Evolutionary conservation across 2,329 filamentous ascomycete genomes (phyloP).

Genomic region (Bimuria novae-zelandiae): DNA sequence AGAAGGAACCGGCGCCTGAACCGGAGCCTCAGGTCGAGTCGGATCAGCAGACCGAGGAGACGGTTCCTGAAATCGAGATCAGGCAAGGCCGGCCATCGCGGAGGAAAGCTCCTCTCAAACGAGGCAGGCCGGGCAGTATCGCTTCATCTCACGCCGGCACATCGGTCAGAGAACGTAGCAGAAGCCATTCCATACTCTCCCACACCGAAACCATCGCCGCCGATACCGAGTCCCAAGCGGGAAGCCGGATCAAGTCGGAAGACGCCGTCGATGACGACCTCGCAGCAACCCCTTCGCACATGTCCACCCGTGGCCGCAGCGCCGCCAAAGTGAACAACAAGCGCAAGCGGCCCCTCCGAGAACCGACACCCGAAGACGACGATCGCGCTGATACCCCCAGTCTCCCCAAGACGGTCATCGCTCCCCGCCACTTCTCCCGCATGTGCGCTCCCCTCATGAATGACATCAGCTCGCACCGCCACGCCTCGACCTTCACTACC

Average conservation of each 20-base stretch:
- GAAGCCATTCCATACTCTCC: slow-evolving; percentile 55
- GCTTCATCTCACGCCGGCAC: slow-evolving; percentile 54
- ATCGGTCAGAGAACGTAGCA: slow-evolving; percentile 50
- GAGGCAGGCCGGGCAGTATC: slow-evolving; percentile 47
- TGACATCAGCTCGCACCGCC: slow-evolving; percentile 57
- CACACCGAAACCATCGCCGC: slow-evolving; percentile 48
- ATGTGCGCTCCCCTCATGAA: slow-evolving; percentile 56
- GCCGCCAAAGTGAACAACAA: slow-evolving; percentile 39
- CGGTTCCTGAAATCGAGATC: slow-evolving; percentile 29
- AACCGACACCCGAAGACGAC: slow-evolving; percentile 40
- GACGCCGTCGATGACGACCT: slow-evolving; percentile 47
- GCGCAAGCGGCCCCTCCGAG: slow-evolving; percentile 48
- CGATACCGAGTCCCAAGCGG: slow-evolving; percentile 47
- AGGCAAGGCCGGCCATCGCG: slow-evolving; percentile 36
- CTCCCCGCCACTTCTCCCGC: slow-evolving; percentile 55
- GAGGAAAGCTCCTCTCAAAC: slow-evolving; percentile 35
- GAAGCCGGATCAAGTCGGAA: slow-evolving; percentile 53
- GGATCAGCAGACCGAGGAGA: slow-evolving; percentile 24
- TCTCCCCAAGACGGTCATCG: slow-evolving; percentile 44
- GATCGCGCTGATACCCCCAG: slow-evolving; percentile 35
- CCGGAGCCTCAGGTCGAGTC: slow-evolving; percentile 10
- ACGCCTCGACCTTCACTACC: slow-evolving; percentile 56
- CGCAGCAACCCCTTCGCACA: slow-evolving; percentile 34
- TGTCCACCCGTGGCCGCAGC: slow-evolving; percentile 37
- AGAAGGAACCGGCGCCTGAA: slow-evolving; percentile 24